Conservation (phyloP, 1,284 basidiomycete species). For the Sporisorium sorghi region DNA sequence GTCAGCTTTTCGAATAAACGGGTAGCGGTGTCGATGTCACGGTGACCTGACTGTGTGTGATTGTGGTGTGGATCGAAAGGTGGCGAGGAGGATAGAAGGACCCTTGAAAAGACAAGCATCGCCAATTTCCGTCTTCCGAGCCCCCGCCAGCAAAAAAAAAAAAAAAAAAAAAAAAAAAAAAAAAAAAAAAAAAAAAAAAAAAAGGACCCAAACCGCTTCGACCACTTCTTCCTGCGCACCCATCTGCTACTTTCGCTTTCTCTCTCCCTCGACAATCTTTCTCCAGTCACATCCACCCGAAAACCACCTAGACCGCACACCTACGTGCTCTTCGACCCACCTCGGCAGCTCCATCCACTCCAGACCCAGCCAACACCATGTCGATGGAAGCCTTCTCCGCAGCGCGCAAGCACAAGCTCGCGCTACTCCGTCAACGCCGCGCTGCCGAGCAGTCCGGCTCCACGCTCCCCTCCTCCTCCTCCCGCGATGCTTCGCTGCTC, state of each 20-base stretch:
- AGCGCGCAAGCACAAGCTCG: conserved; percentile 84
- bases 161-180: too few species aligned
- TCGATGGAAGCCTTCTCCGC: conserved; percentile 81
- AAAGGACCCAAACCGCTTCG: not conserved
- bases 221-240: conserved; percentile 1
- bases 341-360: too few species aligned
- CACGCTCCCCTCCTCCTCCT: not conserved
- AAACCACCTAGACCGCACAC: too few species aligned
- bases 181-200: too few species aligned
- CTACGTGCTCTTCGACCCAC: too few species aligned
- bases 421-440: conserved; percentile 83
- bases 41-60: not conserved
- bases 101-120: not conserved
- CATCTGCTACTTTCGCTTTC: not conserved
- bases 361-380: conserved; percentile 13
- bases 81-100: not conserved
- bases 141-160: too few species aligned
- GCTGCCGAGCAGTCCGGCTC: conserved; percentile 67
- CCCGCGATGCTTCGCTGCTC: conserved; percentile 6
- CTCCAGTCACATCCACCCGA: not conserved
- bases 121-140: conserved; percentile 16
- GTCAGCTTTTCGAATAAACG: not conserved
- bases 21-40: not conserved
- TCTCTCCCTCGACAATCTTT: not conserved
- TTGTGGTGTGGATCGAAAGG: not conserved